These are phyloP conservation scores for Cyberlindnera xylosilytica DNA, from an alignment of 805 yeast species.

Conservation along the genomic window DNA sequence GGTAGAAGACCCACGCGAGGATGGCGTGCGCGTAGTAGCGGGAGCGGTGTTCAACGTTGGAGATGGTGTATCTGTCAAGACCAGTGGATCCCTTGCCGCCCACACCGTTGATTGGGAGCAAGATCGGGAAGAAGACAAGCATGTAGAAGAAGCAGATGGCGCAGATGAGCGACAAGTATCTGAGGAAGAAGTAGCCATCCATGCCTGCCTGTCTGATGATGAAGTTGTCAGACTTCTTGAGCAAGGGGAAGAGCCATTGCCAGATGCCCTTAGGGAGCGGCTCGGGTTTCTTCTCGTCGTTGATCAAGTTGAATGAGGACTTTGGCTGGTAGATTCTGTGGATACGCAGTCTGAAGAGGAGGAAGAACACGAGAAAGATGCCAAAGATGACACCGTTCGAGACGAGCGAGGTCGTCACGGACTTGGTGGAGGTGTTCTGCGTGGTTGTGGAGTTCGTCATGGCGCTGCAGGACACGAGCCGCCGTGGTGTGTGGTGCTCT, in stretches of 20 bases:
- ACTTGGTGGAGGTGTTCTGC: slow-evolving; percentile 57
- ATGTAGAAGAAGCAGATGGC: slow-evolving; percentile 53
- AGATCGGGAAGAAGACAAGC: slow-evolving; percentile 54
- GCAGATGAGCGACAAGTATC: slow-evolving; percentile 65
- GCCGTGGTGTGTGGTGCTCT: background rate
- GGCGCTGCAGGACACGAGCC: no score
- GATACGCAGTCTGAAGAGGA: slow-evolving; percentile 61
- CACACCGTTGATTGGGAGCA: slow-evolving; percentile 82
- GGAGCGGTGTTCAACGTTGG: slow-evolving; percentile 58
- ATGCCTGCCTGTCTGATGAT: slow-evolving; percentile 84
- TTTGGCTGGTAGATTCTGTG: slow-evolving; percentile 84
- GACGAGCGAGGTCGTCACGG: slow-evolving; percentile 69
- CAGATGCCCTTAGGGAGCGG: slow-evolving; percentile 69
- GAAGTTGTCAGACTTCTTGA: slow-evolving; percentile 67
- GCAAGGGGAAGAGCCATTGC: slow-evolving; percentile 65
- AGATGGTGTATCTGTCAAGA: slow-evolving; percentile 70
- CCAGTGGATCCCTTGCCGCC: slow-evolving; percentile 62
- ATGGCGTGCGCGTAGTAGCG: slow-evolving; percentile 87
- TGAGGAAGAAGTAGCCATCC: slow-evolving; percentile 89
- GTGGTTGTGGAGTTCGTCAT: slow-evolving; percentile 17
- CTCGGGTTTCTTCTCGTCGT: slow-evolving; percentile 62
- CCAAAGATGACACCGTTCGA: slow-evolving; percentile 67
- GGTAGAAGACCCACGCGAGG: slow-evolving; percentile 75
- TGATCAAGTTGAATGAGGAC: slow-evolving; percentile 56
- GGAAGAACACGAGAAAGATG: slow-evolving; percentile 56